phyloP scores from a whole-genome alignment of 768 basidiomycete genomes.

The Suillus occidentalis region DNA sequence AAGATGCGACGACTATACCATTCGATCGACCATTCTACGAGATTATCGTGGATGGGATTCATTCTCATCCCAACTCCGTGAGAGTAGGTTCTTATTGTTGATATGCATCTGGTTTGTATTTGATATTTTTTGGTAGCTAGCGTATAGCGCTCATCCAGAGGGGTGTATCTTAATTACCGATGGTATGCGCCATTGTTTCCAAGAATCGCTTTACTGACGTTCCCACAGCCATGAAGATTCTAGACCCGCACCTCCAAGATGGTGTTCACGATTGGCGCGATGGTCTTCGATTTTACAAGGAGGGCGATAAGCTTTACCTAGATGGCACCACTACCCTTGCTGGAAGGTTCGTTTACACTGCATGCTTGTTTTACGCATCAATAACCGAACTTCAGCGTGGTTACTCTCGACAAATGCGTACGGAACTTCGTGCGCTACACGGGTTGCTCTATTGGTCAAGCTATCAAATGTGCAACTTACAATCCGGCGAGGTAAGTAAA shows the following conservation, averaged over 20 bases:
- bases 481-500: constrained; percentile 73
- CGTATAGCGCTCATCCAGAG: constrained; percentile 79
- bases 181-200: constrained; percentile 45
- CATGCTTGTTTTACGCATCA: constrained; percentile 4
- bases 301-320: constrained; percentile 76
- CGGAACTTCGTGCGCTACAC: constrained; percentile 85
- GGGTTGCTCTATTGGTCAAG: constrained; percentile 78
- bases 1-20: constrained; percentile 42
- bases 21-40: constrained; percentile 82
- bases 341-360: constrained; percentile 58
- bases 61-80: constrained; percentile 89
- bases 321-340: constrained; percentile 88
- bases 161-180: constrained; percentile 90
- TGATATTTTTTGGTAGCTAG: constrained; percentile 48
- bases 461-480: constrained; percentile 82
- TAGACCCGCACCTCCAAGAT: constrained; percentile 82
- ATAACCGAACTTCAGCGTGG: constrained; percentile 47
- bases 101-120: not conserved
- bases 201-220: not conserved
- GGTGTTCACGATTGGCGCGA: constrained; percentile 90
- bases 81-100: constrained; percentile 48
- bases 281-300: constrained; percentile 75
- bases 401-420: constrained; percentile 82
- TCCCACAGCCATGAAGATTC: constrained; percentile 71
- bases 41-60: constrained; percentile 88